Percentiles rank a stretch among this genome's conserved stretches.
Conservation (phyloP, 2,329 filamentous ascomycete genomes). For the Nothomitra cinnamomea region DNA sequence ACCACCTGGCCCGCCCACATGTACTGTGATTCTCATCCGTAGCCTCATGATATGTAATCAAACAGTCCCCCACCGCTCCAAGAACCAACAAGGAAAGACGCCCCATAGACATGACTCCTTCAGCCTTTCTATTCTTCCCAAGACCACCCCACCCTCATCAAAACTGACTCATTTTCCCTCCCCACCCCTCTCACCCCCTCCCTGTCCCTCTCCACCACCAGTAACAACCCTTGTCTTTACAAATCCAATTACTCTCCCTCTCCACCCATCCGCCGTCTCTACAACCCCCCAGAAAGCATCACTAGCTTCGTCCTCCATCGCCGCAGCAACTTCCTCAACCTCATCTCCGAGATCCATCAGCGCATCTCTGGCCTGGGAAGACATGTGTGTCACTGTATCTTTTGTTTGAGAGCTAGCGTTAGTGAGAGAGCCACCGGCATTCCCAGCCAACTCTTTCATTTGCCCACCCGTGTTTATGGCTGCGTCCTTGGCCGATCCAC, state of each 20-base stretch:
- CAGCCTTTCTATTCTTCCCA: too few species aligned
- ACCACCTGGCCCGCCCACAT: too few species aligned
- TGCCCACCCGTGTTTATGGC: neutral
- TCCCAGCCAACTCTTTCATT: neutral
- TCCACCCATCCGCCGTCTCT: neutral
- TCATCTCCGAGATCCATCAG: conserved; percentile 2
- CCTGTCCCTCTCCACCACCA: neutral
- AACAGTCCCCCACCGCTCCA: too few species aligned
- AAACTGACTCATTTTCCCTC: neutral
- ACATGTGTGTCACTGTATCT: neutral
- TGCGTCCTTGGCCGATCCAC: neutral
- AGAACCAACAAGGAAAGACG: too few species aligned
- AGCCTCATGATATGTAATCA: too few species aligned
- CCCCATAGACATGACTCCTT: too few species aligned
- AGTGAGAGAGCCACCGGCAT: neutral
- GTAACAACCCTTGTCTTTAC: too few species aligned
- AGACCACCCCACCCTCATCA: too few species aligned
- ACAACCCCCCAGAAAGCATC: neutral
- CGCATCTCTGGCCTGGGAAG: neutral
- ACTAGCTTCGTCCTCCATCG: conserved; percentile 2
- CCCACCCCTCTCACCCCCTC: neutral
- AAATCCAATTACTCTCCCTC: neutral
- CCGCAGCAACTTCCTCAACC: conserved; percentile 3
- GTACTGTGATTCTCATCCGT: too few species aligned
- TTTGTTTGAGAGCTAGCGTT: neutral